Conservation (phyloP, 495 filamentous ascomycete genomes). For the Lindgomyces ingoldianus region DNA sequence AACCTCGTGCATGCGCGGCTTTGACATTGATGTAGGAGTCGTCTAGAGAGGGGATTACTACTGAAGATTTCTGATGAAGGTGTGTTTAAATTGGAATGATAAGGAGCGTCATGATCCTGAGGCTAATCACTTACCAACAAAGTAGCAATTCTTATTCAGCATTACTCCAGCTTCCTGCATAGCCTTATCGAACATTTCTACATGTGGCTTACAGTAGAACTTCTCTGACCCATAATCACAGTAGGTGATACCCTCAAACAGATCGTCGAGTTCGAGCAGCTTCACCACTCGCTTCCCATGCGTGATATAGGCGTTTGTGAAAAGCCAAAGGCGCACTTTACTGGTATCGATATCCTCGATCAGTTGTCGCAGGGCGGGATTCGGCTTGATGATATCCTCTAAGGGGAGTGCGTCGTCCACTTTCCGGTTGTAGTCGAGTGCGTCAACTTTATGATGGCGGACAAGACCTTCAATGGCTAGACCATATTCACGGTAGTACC, state of each 20-base stretch:
- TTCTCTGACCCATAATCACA: conserved; percentile 75
- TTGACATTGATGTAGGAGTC: conserved; percentile 77
- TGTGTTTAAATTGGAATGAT: no score
- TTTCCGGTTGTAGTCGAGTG: conserved; percentile 88
- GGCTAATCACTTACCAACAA: conserved; percentile 64
- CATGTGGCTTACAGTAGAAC: conserved; percentile 81
- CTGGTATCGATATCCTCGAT: conserved; percentile 73
- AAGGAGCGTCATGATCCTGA: not conserved
- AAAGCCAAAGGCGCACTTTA: conserved; percentile 87
- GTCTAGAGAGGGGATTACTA: conserved; percentile 54
- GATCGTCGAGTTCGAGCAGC: conserved; percentile 77
- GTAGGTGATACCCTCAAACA: conserved; percentile 90
- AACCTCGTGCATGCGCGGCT: conserved; percentile 71
- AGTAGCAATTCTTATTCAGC: conserved; percentile 65
- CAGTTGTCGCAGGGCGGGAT: conserved; percentile 70
- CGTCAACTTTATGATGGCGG: conserved; percentile 91
- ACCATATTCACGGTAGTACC: conserved; percentile 94
- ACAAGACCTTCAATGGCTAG: conserved; percentile 95
- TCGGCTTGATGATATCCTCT: conserved; percentile 75
- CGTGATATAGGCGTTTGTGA: conserved; percentile 93
- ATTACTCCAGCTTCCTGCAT: conserved; percentile 51
- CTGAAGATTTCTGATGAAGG: not conserved
- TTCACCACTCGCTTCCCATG: conserved; percentile 82
- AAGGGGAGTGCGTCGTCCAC: conserved; percentile 96
- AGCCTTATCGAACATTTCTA: conserved; percentile 81